A percentile compares a stretch with the other conserved stretches of the same genome.
phyloP scores from a whole-genome alignment of 306 rosid species.

The Urtica urens region DNA sequence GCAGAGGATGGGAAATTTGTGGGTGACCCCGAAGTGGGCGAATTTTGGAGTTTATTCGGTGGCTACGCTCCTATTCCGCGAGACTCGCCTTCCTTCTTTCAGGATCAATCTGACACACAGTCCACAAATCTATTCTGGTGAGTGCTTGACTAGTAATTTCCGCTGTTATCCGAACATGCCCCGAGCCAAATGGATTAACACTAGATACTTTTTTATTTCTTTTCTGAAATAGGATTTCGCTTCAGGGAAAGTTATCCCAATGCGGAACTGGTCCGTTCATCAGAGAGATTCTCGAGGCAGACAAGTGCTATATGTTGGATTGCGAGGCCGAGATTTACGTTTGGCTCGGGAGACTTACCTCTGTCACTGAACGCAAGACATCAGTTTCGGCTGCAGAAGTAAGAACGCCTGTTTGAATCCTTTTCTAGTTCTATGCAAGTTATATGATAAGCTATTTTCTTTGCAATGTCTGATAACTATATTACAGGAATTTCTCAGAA shows the following conservation, averaged over 20 bases:
- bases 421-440: no score
- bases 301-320: conserved; percentile 90
- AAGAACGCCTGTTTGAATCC: conserved; percentile 29
- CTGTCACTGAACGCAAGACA: conserved; percentile 68
- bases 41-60: conserved; percentile 95
- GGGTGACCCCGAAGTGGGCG: conserved; percentile 91
- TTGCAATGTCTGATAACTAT: conserved; percentile 13
- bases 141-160: conserved; percentile 19
- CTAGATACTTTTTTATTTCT: no score
- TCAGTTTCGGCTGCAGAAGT: conserved; percentile 70
- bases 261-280: conserved; percentile 34
- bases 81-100: conserved; percentile 45
- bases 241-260: conserved; percentile 61
- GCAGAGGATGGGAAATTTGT: conserved; percentile 97
- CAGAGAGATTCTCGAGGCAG: conserved; percentile 67
- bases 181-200: no score
- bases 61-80: conserved; percentile 94
- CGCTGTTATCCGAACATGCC: no score
- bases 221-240: conserved; percentile 61
- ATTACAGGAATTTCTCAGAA: conserved; percentile 71
- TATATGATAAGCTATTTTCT: conserved; percentile 1
- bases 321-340: conserved; percentile 64
- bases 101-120: conserved; percentile 31
- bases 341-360: conserved; percentile 89
- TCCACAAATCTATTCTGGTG: conserved; percentile 52